Conservation (phyloP, 169 alveolate species). For the Eimeria acervulina region DNA sequence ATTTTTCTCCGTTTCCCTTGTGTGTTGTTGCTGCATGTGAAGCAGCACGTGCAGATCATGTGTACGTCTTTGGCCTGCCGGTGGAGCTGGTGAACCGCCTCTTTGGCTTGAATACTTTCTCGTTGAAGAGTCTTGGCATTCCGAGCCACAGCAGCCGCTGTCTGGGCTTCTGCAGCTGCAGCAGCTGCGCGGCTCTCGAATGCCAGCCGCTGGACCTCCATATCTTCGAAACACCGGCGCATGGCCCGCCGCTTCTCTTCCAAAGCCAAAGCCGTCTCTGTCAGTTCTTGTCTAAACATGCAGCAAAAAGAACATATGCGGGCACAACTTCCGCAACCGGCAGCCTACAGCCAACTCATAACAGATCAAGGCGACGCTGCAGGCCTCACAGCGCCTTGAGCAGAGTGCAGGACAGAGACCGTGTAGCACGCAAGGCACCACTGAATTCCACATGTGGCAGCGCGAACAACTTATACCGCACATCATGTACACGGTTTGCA, state of each 20-base stretch:
- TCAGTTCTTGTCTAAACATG: conserved; percentile 45
- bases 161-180: conserved; percentile 57
- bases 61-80: conserved; percentile 50
- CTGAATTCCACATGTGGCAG: background rate
- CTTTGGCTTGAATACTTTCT: conserved; percentile 43
- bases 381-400: background rate
- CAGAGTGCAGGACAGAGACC: background rate
- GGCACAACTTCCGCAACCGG: background rate
- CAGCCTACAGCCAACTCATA: background rate
- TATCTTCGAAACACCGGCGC: conserved; percentile 57
- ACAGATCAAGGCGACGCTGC: background rate
- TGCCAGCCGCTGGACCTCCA: conserved; percentile 47
- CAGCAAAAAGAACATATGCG: background rate
- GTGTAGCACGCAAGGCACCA: background rate
- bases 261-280: conserved; percentile 46
- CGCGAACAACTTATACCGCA: background rate
- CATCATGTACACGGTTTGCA: background rate
- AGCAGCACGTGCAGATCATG: background rate
- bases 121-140: background rate
- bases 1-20: background rate
- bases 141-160: conserved; percentile 15
- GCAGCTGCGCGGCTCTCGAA: conserved; percentile 64
- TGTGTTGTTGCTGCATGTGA: background rate
- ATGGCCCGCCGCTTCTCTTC: conserved; percentile 65
- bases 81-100: conserved; percentile 30